phyloP scores from a whole-genome alignment of 768 basidiomycete species.

The Rhodosporidiobolus odoratus region DNA sequence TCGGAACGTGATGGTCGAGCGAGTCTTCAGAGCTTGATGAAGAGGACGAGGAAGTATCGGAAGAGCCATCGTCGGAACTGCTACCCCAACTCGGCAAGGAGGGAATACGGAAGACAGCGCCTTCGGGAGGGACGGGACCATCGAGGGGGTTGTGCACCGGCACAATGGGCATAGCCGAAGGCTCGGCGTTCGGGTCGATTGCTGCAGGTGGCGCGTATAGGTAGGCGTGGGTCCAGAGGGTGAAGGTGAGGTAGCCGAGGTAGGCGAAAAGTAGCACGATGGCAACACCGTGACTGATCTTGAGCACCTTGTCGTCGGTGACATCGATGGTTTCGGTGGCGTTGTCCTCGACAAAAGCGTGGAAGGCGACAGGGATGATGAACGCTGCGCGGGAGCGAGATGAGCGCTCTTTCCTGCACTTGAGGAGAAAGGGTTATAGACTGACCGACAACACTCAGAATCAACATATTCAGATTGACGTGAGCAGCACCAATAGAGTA shows the following conservation, averaged over 20 bases:
- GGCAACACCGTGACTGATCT: constrained; percentile 47
- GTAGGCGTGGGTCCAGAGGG: constrained; percentile 41
- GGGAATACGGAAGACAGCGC: constrained; percentile 29
- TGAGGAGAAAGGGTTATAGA: neutral
- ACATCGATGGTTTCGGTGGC: neutral
- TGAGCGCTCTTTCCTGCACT: neutral
- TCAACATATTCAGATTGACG: constrained; percentile 40
- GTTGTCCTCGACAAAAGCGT: constrained; percentile 42
- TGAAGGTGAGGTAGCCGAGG: constrained; percentile 63
- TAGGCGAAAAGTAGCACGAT: constrained; percentile 72
- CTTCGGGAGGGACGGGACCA: constrained; percentile 21
- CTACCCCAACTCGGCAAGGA: constrained; percentile 17
- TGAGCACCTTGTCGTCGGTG: constrained; percentile 24
- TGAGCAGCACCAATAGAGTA: constrained; percentile 39
- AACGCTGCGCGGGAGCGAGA: constrained; percentile 18
- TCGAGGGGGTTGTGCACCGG: constrained; percentile 12
- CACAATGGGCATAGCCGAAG: neutral
- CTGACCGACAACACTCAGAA: constrained; percentile 24
- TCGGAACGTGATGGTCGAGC: constrained; percentile 47
- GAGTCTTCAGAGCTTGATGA: neutral
- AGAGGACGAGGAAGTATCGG: neutral
- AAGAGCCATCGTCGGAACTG: neutral
- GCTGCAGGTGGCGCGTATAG: constrained; percentile 53
- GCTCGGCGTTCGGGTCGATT: neutral
- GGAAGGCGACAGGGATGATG: constrained; percentile 60